Evolutionary conservation across 768 basidiomycete species (phyloP), one percentile per base, ranked within the genome.

Genomic region (Leccinellum albellum): DNA sequence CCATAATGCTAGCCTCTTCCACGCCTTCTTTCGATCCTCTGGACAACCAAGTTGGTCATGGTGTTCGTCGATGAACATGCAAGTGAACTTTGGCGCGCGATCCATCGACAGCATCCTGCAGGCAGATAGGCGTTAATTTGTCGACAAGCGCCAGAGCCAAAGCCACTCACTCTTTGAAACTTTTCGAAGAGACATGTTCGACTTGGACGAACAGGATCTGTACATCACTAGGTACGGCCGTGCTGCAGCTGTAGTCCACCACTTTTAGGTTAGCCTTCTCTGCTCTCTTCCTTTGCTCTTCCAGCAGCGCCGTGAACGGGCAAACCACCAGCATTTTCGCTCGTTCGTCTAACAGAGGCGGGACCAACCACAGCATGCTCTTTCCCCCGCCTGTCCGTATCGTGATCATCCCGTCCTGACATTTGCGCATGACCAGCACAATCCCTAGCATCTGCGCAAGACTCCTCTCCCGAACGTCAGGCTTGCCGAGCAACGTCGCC

Each of bases 161-260:
- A 5, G 15, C 14, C 17, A 46, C 57, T 49, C 23, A 55, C 54
- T 28, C 5, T 2, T 4, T 4, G 14, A 56, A 57, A 2, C 23
- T 5, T 9, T 15, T n/a, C 37, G 15, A 20, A 14, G 14, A n/a
- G 6, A 55, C 13, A 5, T 61, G 53, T 13, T 61, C 60, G 0
- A 61, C 60, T 17, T 61, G 57, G 6, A 55, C 17, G 15, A 61
- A 59, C 13, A 61, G 12, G 9, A 61, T 23, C 21, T 61, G 60
- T 1, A 24, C 29, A 0, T 50, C 57, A 0, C 8, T 2, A 2
- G 60, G 51, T 1, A 55, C n/a, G 9, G 1, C 4, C 24, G n/a
- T 6, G 0, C 26, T 24, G 6, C 0, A 21, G 5, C 21, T 9
- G 2, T 4, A 61, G 20, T 47, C 50, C 14, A 23, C 2, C 0